Base-by-base conservation (phyloP, 2,329 filamentous ascomycete genomes). In the Beauveria varroae region DNA sequence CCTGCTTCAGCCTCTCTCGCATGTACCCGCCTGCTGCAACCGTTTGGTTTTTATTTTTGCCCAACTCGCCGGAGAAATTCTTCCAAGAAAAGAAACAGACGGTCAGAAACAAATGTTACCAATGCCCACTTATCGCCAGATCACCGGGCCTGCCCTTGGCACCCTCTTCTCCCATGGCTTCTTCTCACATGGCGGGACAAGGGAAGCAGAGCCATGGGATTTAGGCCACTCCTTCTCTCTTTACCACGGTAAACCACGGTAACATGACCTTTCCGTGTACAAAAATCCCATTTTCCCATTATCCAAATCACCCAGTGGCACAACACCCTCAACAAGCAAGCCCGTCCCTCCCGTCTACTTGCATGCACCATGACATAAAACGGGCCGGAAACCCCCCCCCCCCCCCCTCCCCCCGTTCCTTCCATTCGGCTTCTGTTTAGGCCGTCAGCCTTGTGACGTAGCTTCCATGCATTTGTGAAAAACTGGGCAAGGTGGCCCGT, bases 381-480 rank as follows among this genome's bases (percentile, higher is more conserved):
- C 16, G 56, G n/a, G 18, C 28, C 30, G n/a, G 30, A 8, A 51
- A 14, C 24, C 24, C 46, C 22, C 14, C 46, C 3, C 12, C 20
- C 22, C 22, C 51, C 46, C 46, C 22, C 24, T 24, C 6, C 6
- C 20, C 22, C 22, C 51, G 34, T 18, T 58, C 34, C 34, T 43
- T 50, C 34, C 34, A 58, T 57, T 6, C 28, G 26, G 22, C 53
- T 55, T 44, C 55, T 44, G 44, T 58, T 9, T 18, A 44, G n/a
- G 40, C 44, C 56, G 26, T 58, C 56, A 58, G 56, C 56, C 56
- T 58, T 58, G 56, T 58, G 56, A 58, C 56, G 56, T 58, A 58
- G 46, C 56, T 28, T 40, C 28, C 43, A 47, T 57, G 55, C 55
- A 47, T 44, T 43, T 22, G 30, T 34, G 30, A 34, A 34, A 34